Evolutionary conservation across 2,329 filamentous ascomycete species (phyloP).

Genomic region (Alternaria gaisen): DNA sequence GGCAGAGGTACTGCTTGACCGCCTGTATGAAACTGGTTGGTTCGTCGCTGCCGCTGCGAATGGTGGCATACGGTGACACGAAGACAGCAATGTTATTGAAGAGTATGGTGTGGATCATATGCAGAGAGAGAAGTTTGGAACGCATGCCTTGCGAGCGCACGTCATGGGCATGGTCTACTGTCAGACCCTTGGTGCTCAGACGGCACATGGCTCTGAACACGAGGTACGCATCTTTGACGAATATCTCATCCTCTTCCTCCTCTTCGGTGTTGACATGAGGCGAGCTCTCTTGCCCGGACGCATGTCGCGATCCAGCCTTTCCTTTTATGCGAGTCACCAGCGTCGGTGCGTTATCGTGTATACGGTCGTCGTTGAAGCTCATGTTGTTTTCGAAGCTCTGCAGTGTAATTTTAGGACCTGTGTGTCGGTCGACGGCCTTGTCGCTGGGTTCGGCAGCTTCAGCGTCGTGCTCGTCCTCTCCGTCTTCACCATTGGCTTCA

Average conservation of each 20-base stretch:
- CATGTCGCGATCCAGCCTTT: slow-evolving; percentile 52
- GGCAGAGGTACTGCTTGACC: slow-evolving; percentile 94
- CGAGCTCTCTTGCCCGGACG: slow-evolving; percentile 56
- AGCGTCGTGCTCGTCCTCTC: slow-evolving; percentile 48
- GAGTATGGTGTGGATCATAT: slow-evolving; percentile 92
- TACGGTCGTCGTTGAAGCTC: slow-evolving; percentile 70
- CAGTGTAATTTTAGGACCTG: slow-evolving; percentile 68
- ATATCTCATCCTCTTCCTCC: slow-evolving; percentile 89
- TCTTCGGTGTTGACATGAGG: slow-evolving; percentile 67
- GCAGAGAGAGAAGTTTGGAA: slow-evolving; percentile 92
- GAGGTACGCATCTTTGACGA: slow-evolving; percentile 94
- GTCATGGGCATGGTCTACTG: slow-evolving; percentile 91
- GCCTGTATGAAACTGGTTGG: slow-evolving; percentile 92
- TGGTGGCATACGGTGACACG: slow-evolving; percentile 88
- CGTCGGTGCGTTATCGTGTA: slow-evolving; percentile 73
- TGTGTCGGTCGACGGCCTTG: slow-evolving; percentile 57
- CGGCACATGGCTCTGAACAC: slow-evolving; percentile 98
- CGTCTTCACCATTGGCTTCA: slow-evolving; percentile 51
- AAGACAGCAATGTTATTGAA: slow-evolving; percentile 95
- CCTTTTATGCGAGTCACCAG: slow-evolving; percentile 69
- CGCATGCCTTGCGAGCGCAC: slow-evolving; percentile 95
- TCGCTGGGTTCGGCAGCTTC: slow-evolving; percentile 54
- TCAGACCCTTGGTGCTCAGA: slow-evolving; percentile 88
- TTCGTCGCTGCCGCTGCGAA: slow-evolving; percentile 88
- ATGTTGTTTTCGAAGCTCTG: slow-evolving; percentile 75